phyloP scores from a whole-genome alignment of 257 asterid genomes.

The Handroanthus guayacan region DNA sequence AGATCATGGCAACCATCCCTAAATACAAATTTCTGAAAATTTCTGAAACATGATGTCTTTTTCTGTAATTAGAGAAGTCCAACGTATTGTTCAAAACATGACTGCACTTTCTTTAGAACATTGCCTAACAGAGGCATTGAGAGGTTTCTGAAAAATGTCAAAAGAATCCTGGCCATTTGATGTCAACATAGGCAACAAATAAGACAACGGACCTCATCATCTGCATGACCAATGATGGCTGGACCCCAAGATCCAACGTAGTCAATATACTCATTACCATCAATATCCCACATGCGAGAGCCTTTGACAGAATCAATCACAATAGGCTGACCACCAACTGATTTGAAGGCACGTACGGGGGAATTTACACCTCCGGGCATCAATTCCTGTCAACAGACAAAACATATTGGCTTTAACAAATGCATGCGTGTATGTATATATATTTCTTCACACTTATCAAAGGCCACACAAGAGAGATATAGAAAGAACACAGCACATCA shows the following conservation, averaged over 20 bases:
- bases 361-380: slow-evolving; percentile 99
- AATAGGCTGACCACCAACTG: slow-evolving; percentile 98
- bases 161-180: slow-evolving; percentile 4
- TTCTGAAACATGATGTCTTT: not conserved
- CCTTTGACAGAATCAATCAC: slow-evolving; percentile 92
- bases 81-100: not conserved
- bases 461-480: not conserved
- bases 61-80: not conserved
- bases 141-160: slow-evolving; percentile 2
- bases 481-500: not conserved
- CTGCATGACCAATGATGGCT: slow-evolving; percentile 98
- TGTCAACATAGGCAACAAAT: slow-evolving; percentile 20
- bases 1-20: not conserved
- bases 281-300: slow-evolving; percentile 93
- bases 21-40: not conserved
- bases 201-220: slow-evolving; percentile 72
- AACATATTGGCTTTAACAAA: slow-evolving; percentile 16
- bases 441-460: not conserved
- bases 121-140: slow-evolving; percentile 3
- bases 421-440: not conserved
- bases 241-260: slow-evolving; percentile 99
- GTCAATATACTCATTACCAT: slow-evolving; percentile 98
- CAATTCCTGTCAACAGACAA: slow-evolving; percentile 65
- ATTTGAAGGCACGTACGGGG: slow-evolving; percentile 98
- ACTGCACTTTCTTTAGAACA: not conserved